Conservation (phyloP, 2,329 filamentous ascomycete species). For the Cercospora brassicicola region DNA sequence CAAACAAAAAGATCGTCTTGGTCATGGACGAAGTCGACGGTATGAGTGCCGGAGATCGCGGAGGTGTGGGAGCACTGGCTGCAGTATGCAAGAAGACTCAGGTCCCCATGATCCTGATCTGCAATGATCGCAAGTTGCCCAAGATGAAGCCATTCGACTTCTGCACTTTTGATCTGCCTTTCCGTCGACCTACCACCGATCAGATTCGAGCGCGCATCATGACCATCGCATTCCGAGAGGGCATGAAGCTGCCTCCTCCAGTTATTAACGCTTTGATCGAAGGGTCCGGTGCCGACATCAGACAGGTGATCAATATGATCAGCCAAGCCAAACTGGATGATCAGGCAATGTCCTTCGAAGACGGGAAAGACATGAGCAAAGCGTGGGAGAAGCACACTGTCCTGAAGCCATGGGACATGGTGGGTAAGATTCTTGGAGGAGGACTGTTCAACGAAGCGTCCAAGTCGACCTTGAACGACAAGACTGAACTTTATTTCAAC, state of each 20-base stretch:
- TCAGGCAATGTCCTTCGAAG: slow-evolving; percentile 73
- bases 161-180: slow-evolving; percentile 79
- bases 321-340: slow-evolving; percentile 89
- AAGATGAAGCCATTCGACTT: slow-evolving; percentile 99
- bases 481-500: slow-evolving; percentile 98
- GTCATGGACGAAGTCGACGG: slow-evolving; percentile 99
- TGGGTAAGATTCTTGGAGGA: slow-evolving; percentile 83
- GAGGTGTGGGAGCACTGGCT: slow-evolving; percentile 89
- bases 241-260: slow-evolving; percentile 75
- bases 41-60: slow-evolving; percentile 95
- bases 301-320: slow-evolving; percentile 98
- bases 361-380: slow-evolving; percentile 92
- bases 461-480: slow-evolving; percentile 88
- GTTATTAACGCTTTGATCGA: slow-evolving; percentile 94
- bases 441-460: slow-evolving; percentile 82
- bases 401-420: slow-evolving; percentile 97
- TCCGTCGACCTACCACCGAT: slow-evolving; percentile 84
- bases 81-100: slow-evolving; percentile 94
- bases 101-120: slow-evolving; percentile 93
- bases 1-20: slow-evolving; percentile 89
- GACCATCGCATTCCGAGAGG: slow-evolving; percentile 92
- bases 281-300: slow-evolving; percentile 91
- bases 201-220: slow-evolving; percentile 89
- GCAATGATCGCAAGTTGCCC: slow-evolving; percentile 86
- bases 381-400: slow-evolving; percentile 98